Conservation (phyloP, 805 yeast genomes). For the Teunomyces pallodes region DNA sequence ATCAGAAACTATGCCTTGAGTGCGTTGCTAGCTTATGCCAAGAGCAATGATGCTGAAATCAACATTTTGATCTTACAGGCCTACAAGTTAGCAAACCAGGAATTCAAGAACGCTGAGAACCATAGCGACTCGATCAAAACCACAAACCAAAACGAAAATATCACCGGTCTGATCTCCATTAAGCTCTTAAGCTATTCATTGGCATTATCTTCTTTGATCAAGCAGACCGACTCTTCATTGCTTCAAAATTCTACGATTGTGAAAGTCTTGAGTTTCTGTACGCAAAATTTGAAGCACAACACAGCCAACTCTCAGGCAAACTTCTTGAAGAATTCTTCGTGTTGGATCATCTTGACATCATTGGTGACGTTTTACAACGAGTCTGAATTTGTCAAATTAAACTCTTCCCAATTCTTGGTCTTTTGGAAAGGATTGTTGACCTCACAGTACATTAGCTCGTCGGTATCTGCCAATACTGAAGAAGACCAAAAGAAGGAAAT, state of each 20-base stretch:
- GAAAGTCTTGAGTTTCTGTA: constrained; percentile 43
- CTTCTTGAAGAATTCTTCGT: constrained; percentile 28
- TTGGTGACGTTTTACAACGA: constrained; percentile 39
- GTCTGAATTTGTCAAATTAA: constrained; percentile 41
- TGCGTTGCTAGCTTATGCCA: constrained; percentile 29
- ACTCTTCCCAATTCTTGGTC: constrained; percentile 42
- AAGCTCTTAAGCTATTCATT: constrained; percentile 33
- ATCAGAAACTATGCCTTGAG: constrained; percentile 36
- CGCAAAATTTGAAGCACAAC: constrained; percentile 42
- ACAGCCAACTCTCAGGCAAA: constrained; percentile 18
- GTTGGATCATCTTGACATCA: constrained; percentile 43
- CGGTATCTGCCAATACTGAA: constrained; percentile 13
- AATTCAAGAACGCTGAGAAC: constrained; percentile 16
- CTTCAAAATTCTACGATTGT: constrained; percentile 41
- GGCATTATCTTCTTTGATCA: constrained; percentile 34
- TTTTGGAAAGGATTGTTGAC: constrained; percentile 46
- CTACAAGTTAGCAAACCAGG: constrained; percentile 30
- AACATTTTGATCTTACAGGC: constrained; percentile 32
- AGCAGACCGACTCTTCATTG: constrained; percentile 31
- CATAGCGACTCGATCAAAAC: constrained; percentile 7
- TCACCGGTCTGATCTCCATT: constrained; percentile 15
- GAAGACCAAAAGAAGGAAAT: constrained; percentile 26
- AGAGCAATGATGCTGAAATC: constrained; percentile 30
- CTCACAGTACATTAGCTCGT: constrained; percentile 34
- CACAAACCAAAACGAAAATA: constrained; percentile 15